Conservation (phyloP, 345 rosid species). For the Anastatica hierochuntica region DNA sequence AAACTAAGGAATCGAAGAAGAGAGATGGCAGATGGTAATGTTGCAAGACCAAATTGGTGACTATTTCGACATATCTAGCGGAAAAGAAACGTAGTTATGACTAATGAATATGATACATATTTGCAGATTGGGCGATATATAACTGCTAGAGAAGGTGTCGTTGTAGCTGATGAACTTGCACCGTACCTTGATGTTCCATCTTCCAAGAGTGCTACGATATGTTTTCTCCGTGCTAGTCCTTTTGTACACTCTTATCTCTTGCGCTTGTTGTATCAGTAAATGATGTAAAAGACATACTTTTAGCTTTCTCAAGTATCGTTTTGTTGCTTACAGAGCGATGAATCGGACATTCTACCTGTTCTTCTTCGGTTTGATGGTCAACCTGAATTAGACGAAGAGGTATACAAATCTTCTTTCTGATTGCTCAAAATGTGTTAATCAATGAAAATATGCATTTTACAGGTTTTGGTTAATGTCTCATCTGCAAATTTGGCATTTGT, state of each 20-base stretch:
- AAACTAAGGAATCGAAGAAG: conserved; percentile 95
- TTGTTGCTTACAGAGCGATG: conserved; percentile 49
- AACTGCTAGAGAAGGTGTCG: conserved; percentile 84
- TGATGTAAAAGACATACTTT: neutral
- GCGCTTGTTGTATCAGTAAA: neutral
- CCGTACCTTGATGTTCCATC: conserved; percentile 68
- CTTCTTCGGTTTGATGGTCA: conserved; percentile 94
- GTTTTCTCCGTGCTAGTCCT: too few species aligned
- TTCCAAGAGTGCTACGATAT: conserved; percentile 38
- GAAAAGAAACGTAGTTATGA: neutral
- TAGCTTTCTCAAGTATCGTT: neutral
- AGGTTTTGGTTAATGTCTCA: conserved; percentile 51
- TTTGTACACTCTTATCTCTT: too few species aligned
- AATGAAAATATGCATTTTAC: too few species aligned
- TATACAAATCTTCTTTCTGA: conserved; percentile 19
- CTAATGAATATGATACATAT: conserved; percentile 7
- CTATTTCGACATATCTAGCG: too few species aligned
- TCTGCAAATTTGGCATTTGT: conserved; percentile 54
- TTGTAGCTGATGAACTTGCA: conserved; percentile 81
- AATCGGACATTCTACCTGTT: conserved; percentile 88
- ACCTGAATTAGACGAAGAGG: conserved; percentile 96
- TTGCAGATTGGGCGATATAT: conserved; percentile 89
- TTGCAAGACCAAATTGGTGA: too few species aligned
- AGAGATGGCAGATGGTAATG: conserved; percentile 99
- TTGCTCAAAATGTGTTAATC: too few species aligned